Conservation (phyloP, 1,139 yeast species). For the Geotrichum siamense region DNA sequence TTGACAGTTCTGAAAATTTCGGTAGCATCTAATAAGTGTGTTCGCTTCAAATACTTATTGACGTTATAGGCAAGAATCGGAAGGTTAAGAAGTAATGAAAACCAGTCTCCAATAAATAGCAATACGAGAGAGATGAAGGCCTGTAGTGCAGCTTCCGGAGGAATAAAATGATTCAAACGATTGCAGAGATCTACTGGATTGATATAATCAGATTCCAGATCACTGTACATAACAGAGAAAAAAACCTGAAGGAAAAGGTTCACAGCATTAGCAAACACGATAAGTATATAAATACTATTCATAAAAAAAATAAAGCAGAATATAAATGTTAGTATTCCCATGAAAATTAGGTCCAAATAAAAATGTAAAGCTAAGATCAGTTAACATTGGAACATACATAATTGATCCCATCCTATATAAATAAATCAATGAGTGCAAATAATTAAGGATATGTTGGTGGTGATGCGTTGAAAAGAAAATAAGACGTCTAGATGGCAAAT, state of each 20-base stretch:
- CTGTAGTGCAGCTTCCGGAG: constrained; percentile 80
- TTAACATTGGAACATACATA: not conserved
- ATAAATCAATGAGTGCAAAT: not conserved
- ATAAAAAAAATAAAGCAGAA: not conserved
- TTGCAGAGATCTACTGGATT: constrained; percentile 92
- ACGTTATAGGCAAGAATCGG: constrained; percentile 76
- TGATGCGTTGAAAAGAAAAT: too few relatives aligned
- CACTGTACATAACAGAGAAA: constrained; percentile 83
- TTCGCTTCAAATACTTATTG: constrained; percentile 59
- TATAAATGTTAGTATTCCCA: not conserved
- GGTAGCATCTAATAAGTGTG: constrained; percentile 83
- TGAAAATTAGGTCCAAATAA: not conserved
- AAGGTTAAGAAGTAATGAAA: constrained; percentile 67
- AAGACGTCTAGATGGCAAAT: too few relatives aligned
- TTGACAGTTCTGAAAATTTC: constrained; percentile 88
- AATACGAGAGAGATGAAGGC: constrained; percentile 59
- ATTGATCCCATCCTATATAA: not conserved
- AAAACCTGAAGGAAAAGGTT: constrained; percentile 82
- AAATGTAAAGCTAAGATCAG: not conserved
- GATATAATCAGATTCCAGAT: constrained; percentile 60
- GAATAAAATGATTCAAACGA: constrained; percentile 63
- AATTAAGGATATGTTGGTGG: not conserved
- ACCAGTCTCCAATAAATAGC: constrained; percentile 84
- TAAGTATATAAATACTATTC: constrained; percentile 25
- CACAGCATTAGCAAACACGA: constrained; percentile 72